Base-by-base conservation (phyloP, 768 basidiomycete species). In the Hemileccinum rubropunctum region DNA sequence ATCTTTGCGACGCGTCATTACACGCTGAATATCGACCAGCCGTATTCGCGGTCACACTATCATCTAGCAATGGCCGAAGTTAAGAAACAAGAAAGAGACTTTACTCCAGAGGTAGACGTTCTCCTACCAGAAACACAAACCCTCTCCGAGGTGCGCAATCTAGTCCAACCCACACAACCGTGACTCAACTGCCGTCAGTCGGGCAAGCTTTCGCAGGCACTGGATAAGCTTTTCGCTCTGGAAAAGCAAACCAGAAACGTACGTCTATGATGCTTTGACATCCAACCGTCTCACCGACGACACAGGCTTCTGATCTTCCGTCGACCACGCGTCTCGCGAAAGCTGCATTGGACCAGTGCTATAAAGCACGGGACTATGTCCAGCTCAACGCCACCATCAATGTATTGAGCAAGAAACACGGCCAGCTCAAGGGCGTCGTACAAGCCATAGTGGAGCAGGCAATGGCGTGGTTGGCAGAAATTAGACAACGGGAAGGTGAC, bases 211-310 rank as follows among this genome's bases (percentile, higher is more conserved):
- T 83, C 91, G 64, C 88, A 91, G 27, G 91, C 86, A 20, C 73
- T 98, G 28, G 95, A 99, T 71, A 92, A 89, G 73, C 81, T 98
- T 49, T 77, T 94, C 49, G 71, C 73, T 2, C 76, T 98, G 6
- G 97, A 99, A 73, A 98, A 98, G 72, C 95, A 97, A 68, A 88
- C 95, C 3, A 80, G 97, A 76, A 98, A 98, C 73, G 97, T 91
- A 50, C 38, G 81, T 71, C 4, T 23, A 32, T n/a, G 42, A 34
- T 20, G 2, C 3, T 39, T 45, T 43, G 13, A 3, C 1, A 15
- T 45, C 18, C 18, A 3, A 15, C 40, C 20, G 27, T 38, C 43
- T 47, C 11, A 56, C 38, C 20, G 52, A 30, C 32, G n/a, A 17
- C 32, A 13, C 62, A 95, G 95, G 93, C 95, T 14, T 86, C 95